A percentile compares a stretch with the other conserved stretches of the same genome.
Evolutionary conservation across 2,329 filamentous ascomycete genomes (phyloP).

Genomic region (Colletotrichum sublineola): DNA sequence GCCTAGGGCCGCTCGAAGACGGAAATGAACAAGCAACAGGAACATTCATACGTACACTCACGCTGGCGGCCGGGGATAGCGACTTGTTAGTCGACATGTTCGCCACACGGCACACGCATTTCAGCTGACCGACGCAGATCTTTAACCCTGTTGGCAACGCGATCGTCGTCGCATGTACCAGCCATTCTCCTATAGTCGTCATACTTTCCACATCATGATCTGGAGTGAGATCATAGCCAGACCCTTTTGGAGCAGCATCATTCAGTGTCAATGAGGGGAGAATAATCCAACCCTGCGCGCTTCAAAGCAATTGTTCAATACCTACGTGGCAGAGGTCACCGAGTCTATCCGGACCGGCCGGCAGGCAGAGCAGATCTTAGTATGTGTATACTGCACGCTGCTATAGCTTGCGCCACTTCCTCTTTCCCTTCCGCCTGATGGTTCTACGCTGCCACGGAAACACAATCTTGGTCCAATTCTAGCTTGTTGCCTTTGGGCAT

Average conservation of each 20-base stretch:
- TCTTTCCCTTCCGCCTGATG: neutral
- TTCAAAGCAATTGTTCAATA: neutral
- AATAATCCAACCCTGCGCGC: neutral
- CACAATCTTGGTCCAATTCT: no score
- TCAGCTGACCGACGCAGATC: constrained; percentile 33
- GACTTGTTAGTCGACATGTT: constrained; percentile 27
- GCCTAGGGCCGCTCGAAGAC: neutral
- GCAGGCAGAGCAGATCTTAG: neutral
- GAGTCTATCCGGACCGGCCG: neutral
- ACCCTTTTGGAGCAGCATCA: neutral
- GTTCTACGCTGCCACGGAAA: neutral
- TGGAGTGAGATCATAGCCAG: constrained; percentile 28
- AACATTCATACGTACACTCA: neutral
- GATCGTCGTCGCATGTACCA: constrained; percentile 28
- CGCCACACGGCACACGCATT: constrained; percentile 20
- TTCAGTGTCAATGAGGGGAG: neutral
- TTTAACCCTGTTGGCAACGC: constrained; percentile 25
- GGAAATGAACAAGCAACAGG: constrained; percentile 6
- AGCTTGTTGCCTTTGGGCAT: neutral
- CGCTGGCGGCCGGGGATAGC: constrained; percentile 14
- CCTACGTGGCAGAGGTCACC: neutral
- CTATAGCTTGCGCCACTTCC: neutral
- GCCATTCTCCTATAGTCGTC: constrained; percentile 23
- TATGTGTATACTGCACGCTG: neutral
- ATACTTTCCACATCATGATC: constrained; percentile 33